Conservation (phyloP, 2,329 filamentous ascomycete genomes). For the Diaporthe amygdali region DNA sequence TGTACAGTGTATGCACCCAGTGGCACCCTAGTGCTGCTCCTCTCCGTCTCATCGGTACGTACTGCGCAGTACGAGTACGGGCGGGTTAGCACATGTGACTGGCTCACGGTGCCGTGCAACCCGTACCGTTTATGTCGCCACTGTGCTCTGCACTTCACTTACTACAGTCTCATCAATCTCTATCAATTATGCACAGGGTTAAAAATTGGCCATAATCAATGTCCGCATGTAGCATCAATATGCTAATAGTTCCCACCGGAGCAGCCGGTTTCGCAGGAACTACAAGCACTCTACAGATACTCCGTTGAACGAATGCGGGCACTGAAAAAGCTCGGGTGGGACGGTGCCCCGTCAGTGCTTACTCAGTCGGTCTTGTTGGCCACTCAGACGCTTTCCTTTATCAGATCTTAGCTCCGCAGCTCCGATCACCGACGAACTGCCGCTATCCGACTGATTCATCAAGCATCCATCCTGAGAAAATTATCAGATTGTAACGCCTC, state of each 20-base stretch:
- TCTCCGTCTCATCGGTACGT: neutral
- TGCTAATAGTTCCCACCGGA: neutral
- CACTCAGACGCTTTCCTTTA: neutral
- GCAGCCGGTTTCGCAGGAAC: neutral
- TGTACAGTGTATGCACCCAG: no score
- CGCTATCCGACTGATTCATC: conserved; percentile 15
- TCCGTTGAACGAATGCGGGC: neutral
- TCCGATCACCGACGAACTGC: neutral
- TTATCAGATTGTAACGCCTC: neutral
- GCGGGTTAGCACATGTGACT: conserved; percentile 12
- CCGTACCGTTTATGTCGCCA: neutral
- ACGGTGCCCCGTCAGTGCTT: neutral
- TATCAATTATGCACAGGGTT: neutral
- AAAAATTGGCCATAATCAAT: neutral
- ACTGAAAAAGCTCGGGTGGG: neutral
- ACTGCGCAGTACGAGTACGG: no score
- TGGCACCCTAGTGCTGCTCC: neutral
- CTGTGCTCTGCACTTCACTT: neutral
- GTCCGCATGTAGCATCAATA: neutral
- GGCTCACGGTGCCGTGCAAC: neutral
- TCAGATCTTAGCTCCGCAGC: conserved; percentile 6
- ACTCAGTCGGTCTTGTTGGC: neutral
- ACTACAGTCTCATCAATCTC: neutral
- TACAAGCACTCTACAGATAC: neutral
- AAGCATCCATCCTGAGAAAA: conserved; percentile 17